Conservation (phyloP, 2,329 filamentous ascomycete species). For the Xylariaceae sp. region DNA sequence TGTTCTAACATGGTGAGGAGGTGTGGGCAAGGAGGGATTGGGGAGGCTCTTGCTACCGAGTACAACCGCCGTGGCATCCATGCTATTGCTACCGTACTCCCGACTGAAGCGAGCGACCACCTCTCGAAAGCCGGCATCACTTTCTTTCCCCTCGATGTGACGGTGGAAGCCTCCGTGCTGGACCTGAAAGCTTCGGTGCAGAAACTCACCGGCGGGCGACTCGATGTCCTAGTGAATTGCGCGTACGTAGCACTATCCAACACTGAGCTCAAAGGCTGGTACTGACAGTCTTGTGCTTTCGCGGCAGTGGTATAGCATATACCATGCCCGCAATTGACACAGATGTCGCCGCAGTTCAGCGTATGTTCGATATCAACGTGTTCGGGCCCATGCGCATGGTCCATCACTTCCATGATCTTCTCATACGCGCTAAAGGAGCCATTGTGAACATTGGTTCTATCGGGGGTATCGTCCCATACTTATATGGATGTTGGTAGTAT, state of each 20-base stretch:
- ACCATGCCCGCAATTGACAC: constrained; percentile 30
- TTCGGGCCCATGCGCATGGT: constrained; percentile 32
- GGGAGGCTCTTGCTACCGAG: constrained; percentile 22
- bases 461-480: constrained; percentile 25
- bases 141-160: constrained; percentile 16
- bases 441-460: constrained; percentile 31
- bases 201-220: constrained; percentile 4
- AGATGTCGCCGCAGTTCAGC: constrained; percentile 17
- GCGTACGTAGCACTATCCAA: constrained; percentile 21
- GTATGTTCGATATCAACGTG: constrained; percentile 30
- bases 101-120: constrained; percentile 12
- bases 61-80: constrained; percentile 6
- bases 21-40: constrained; percentile 24
- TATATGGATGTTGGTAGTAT: constrained; percentile 22
- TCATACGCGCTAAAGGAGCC: constrained; percentile 22
- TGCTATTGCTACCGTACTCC: constrained; percentile 21
- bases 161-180: constrained; percentile 11
- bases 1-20: no score
- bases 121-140: constrained; percentile 15
- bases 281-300: neutral
- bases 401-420: constrained; percentile 23
- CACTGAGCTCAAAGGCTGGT: no score
- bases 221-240: constrained; percentile 12
- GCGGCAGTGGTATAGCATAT: constrained; percentile 15
- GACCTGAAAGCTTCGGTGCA: neutral